A percentile compares a stretch with the other conserved stretches of the same genome.
These are phyloP conservation scores for Umbelopsis ramanniana DNA, from an alignment of 192 early-diverging fungal genomes.

Conservation along the genomic window DNA sequence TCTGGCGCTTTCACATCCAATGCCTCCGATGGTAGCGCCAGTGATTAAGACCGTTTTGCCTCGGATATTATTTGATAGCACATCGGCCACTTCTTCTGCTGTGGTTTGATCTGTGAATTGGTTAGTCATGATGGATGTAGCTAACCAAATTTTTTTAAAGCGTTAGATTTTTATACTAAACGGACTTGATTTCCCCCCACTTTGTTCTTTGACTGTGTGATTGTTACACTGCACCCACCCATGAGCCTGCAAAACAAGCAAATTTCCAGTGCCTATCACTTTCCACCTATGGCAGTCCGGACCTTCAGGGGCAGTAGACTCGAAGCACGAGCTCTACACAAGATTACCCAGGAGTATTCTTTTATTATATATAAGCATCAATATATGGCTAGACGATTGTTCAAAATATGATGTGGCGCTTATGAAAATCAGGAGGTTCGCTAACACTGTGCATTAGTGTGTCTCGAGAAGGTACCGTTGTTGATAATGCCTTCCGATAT, in stretches of 20 bases:
- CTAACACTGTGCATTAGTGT: slow-evolving; percentile 32
- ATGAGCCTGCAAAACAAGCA: background rate
- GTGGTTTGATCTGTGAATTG: slow-evolving; percentile 15
- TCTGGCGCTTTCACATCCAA: slow-evolving; percentile 20
- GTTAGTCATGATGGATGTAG: background rate
- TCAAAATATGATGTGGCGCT: background rate
- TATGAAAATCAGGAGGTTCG: background rate
- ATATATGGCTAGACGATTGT: slow-evolving; percentile 3
- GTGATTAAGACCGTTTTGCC: slow-evolving; percentile 20
- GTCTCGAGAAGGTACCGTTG: slow-evolving; percentile 23
- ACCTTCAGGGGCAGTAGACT: background rate
- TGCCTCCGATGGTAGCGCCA: slow-evolving; percentile 2
- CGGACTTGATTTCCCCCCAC: background rate
- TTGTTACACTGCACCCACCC: slow-evolving; percentile 11
- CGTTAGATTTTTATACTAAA: background rate
- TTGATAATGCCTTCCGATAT: slow-evolving; percentile 31
- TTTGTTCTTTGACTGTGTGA: background rate
- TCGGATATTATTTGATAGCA: background rate
- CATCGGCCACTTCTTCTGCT: background rate
- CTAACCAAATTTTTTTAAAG: background rate
- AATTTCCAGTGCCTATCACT: background rate
- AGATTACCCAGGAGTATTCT: background rate
- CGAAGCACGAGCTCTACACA: background rate
- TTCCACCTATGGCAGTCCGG: background rate
- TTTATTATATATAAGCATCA: background rate